These are phyloP conservation scores for Candida tropicalis DNA, from an alignment of 1,139 yeast species.

Conservation along the genomic window DNA sequence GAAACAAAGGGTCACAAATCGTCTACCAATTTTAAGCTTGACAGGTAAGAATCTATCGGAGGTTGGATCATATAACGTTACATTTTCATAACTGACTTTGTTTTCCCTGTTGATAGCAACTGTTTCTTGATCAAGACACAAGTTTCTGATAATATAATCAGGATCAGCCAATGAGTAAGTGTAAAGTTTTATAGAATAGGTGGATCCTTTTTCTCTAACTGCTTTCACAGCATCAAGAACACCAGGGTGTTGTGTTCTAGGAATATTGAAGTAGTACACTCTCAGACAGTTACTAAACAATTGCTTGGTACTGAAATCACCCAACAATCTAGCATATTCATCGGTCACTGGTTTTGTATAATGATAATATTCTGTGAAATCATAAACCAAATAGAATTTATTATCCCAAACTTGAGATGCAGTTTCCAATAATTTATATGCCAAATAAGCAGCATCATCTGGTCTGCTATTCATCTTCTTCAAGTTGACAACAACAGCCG, in stretches of 20 bases:
- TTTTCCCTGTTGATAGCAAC: slow-evolving; percentile 50
- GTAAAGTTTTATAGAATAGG: slow-evolving; percentile 26
- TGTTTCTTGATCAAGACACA: slow-evolving; percentile 51
- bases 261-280: slow-evolving; percentile 64
- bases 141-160: slow-evolving; percentile 46
- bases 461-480: slow-evolving; percentile 42
- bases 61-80: slow-evolving; percentile 48
- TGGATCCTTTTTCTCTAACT: slow-evolving; percentile 19
- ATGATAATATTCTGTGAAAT: slow-evolving; percentile 62
- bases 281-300: slow-evolving; percentile 57
- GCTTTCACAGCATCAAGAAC: slow-evolving; percentile 29
- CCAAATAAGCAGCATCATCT: slow-evolving; percentile 56
- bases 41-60: slow-evolving; percentile 46
- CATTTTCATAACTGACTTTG: slow-evolving; percentile 62
- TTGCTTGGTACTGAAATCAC: slow-evolving; percentile 49
- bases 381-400: slow-evolving; percentile 63
- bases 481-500: slow-evolving; percentile 62
- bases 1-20: slow-evolving; percentile 62
- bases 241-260: slow-evolving; percentile 40
- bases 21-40: slow-evolving; percentile 68
- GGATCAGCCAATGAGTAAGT: slow-evolving; percentile 52
- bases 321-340: slow-evolving; percentile 37
- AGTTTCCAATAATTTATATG: slow-evolving; percentile 66
- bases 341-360: slow-evolving; percentile 10
- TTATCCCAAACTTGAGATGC: slow-evolving; percentile 76